Conservation (phyloP, 192 early-diverging fungal genomes). For the Coemansia sp. region DNA sequence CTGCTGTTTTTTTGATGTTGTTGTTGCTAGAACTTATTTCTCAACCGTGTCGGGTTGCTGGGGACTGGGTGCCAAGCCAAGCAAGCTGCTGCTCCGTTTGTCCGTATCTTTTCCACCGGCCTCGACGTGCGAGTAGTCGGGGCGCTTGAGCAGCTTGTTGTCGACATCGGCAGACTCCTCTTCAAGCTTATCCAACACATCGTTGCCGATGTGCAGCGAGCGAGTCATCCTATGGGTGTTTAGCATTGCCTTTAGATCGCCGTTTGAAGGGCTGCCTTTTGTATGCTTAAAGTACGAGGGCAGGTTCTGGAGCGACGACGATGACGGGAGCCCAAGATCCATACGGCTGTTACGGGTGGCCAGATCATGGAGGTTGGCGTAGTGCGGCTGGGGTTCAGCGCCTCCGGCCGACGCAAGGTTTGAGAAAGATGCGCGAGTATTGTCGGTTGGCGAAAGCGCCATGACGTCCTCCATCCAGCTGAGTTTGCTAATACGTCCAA, state of each 20-base stretch:
- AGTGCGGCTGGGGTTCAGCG: slow-evolving; percentile 5
- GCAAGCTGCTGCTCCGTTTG: slow-evolving; percentile 20
- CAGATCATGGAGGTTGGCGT: slow-evolving; percentile 35
- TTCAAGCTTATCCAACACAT: slow-evolving; percentile 8
- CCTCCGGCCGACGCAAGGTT: slow-evolving; percentile 4
- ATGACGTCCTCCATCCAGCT: slow-evolving; percentile 54
- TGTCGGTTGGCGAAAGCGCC: slow-evolving; percentile 45
- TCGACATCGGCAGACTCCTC: not conserved
- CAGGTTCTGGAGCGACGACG: slow-evolving; percentile 16
- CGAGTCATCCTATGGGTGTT: slow-evolving; percentile 15
- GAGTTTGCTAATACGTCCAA: slow-evolving; percentile 34
- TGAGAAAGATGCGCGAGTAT: slow-evolving; percentile 37
- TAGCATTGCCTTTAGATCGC: not conserved
- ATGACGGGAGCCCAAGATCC: not conserved
- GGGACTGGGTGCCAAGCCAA: slow-evolving; percentile 29
- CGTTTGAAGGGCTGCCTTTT: not conserved
- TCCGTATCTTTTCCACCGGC: not conserved
- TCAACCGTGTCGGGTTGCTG: slow-evolving; percentile 7
- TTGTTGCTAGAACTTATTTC: not conserved
- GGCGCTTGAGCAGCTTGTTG: slow-evolving; percentile 22
- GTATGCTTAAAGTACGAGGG: slow-evolving; percentile 12
- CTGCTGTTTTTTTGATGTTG: not conserved
- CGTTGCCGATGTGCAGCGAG: slow-evolving; percentile 25
- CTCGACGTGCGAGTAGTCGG: slow-evolving; percentile 27
- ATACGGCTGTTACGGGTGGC: slow-evolving; percentile 48